Evolutionary conservation across 176 grass and related monocot genomes (phyloP).

Genomic region (Microstegium vimineum): DNA sequence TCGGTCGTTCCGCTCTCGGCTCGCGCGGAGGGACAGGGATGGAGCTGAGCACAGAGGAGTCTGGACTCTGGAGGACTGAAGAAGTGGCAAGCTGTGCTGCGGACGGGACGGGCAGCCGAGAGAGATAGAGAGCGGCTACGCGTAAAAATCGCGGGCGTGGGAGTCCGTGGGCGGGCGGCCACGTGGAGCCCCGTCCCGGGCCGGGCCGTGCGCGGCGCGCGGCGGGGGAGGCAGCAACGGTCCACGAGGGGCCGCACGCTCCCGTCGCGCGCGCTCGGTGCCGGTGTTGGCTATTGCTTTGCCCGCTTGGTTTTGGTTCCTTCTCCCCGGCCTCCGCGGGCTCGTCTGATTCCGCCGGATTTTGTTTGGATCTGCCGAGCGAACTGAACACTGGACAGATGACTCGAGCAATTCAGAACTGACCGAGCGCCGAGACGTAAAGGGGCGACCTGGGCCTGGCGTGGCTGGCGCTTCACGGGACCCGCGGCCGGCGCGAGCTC

Average conservation of each 20-base stretch:
- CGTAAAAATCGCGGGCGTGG: neutral
- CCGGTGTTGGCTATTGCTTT: neutral
- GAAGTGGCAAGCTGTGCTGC: neutral
- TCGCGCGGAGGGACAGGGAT: neutral
- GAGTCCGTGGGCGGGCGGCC: neutral
- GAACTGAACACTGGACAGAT: no score
- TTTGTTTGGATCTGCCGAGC: neutral
- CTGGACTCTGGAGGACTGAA: neutral
- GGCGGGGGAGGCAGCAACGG: neutral
- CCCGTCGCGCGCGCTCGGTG: neutral
- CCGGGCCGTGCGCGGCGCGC: neutral
- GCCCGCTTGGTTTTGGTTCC: neutral
- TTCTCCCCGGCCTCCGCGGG: neutral
- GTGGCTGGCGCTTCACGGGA: neutral
- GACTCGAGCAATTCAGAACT: neutral
- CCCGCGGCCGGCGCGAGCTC: neutral
- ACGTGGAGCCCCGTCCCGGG: neutral
- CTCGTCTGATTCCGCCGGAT: neutral
- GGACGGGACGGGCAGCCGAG: neutral
- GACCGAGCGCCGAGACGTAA: neutral
- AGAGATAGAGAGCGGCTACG: neutral
- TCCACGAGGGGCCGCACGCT: slow-evolving; percentile 25
- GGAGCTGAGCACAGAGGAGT: neutral
- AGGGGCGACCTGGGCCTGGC: neutral
- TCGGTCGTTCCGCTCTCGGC: neutral